These are phyloP conservation scores for Macrophomina phaseolina DNA, from an alignment of 2,329 filamentous ascomycete genomes.

Conservation along the genomic window DNA sequence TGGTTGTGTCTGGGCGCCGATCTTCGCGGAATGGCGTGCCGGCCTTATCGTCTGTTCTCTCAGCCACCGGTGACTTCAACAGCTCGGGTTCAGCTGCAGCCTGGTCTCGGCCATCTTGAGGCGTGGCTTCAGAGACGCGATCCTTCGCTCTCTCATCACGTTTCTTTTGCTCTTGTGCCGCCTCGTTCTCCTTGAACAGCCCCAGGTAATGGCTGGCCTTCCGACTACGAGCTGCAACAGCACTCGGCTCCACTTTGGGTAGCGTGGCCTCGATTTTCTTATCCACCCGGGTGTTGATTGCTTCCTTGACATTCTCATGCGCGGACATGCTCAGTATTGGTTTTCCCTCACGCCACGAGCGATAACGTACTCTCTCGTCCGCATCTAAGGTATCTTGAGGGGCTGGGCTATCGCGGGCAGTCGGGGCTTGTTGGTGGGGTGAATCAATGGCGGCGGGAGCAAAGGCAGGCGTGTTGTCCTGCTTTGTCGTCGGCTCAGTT, in stretches of 20 bases:
- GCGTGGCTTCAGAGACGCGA: conserved; percentile 29
- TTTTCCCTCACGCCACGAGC: conserved; percentile 57
- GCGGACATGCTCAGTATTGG: conserved; percentile 47
- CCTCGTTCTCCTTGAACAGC: conserved; percentile 68
- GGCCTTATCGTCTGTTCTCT: conserved; percentile 4
- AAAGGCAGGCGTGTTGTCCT: conserved; percentile 36
- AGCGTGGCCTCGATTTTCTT: conserved; percentile 69
- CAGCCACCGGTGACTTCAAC: not conserved
- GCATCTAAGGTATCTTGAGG: conserved; percentile 37
- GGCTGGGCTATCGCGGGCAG: conserved; percentile 32
- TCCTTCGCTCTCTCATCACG: conserved; percentile 46
- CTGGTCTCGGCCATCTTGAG: conserved; percentile 14
- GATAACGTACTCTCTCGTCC: conserved; percentile 53
- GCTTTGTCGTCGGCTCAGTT: conserved; percentile 34
- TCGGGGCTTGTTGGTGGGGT: conserved; percentile 40
- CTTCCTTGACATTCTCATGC: conserved; percentile 48
- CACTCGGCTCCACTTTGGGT: conserved; percentile 60
- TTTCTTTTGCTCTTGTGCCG: conserved; percentile 58
- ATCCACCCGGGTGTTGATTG: conserved; percentile 57
- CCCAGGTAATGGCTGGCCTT: conserved; percentile 71
- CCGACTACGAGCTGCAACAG: conserved; percentile 63
- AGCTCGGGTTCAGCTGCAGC: not conserved
- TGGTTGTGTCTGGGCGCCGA: conserved; percentile 15
- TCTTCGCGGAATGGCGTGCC: conserved; percentile 16
- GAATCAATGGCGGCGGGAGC: conserved; percentile 42